A percentile compares a stretch with the other conserved stretches of the same genome.
Conservation (phyloP, 331 rosid genomes). For the Rhamnella rubrinervis region DNA sequence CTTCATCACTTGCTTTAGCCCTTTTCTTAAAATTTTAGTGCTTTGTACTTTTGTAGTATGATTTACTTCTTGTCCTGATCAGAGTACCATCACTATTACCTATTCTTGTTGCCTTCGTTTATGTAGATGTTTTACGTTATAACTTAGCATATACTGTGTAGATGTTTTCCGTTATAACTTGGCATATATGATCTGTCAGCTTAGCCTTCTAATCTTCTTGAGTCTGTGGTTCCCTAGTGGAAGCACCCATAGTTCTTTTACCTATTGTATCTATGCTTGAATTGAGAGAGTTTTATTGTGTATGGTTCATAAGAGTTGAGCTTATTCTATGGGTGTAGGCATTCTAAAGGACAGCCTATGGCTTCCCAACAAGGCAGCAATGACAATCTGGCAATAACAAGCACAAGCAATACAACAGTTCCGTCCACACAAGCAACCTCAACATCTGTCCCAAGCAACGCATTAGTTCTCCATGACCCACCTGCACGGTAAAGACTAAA, state of each 20-base stretch:
- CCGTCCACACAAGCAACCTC: conserved; percentile 36
- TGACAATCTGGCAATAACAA: conserved; percentile 38
- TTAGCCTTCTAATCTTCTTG: background rate
- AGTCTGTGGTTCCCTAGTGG: too few species aligned
- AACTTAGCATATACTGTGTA: background rate
- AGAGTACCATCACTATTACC: background rate
- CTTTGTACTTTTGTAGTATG: background rate
- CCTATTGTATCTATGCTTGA: background rate
- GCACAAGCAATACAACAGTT: conserved; percentile 24
- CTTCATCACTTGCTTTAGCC: background rate
- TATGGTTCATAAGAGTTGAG: conserved; percentile 10
- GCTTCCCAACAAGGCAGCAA: conserved; percentile 40
- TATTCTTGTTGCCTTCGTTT: background rate
- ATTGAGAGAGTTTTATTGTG: background rate
- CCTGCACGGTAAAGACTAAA: conserved; percentile 53
- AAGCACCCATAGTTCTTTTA: too few species aligned
- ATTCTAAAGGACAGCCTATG: conserved; percentile 50
- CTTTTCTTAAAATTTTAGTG: background rate
- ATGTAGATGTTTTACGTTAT: background rate
- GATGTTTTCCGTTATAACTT: too few species aligned
- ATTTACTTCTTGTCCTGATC: background rate
- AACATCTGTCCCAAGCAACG: conserved; percentile 49
- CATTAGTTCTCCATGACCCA: conserved; percentile 61
- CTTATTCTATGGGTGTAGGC: conserved; percentile 57
- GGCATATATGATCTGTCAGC: background rate